Base-by-base conservation (phyloP, 2,329 filamentous ascomycete species). In the Aspergillus spinulosporus region DNA sequence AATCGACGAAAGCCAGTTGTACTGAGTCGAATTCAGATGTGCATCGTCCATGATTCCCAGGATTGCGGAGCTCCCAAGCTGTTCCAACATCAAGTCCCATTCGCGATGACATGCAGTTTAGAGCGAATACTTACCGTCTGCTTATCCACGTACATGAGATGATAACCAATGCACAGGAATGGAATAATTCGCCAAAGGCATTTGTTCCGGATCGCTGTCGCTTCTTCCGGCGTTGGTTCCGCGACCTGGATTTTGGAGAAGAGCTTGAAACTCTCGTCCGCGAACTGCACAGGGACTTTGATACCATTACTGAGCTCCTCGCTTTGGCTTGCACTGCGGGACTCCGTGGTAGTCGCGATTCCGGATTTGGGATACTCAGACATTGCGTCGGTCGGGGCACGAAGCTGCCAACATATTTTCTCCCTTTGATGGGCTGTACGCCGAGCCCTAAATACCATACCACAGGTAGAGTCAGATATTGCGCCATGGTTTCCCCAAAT, bases 241-340 rank as follows among this genome's bases (percentile, higher is more conserved):
- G 71, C 60, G 12, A 74, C 73, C 15, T 74, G 65, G 34, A 75
- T 64, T 39, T 72, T 69, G 2, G 68, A 71, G 44, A 76, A 75
- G 5, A 77, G 67, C 54, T 74, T 77, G 59, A 75, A 76, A 52
- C 74, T 76, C 59, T 76, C 74, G 48, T 77, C 74, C 1, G 74
- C 74, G 50, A 70, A 75, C 15, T 67, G 71, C 43, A 71, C 71
- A 0, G 72, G 66, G 1, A 77, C 62, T 51, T 71, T 75, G 26
- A 58, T 49, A 49, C 49, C 40, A 36, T 31, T 43, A n/a, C 42
- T 43, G 37, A 50, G 6, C 28, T 50, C 48, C 5, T 43, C 48
- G 37, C 48, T 26, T 12, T 8, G 15, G 40, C 39, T 28, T 9
- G 8, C 31, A 26, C 29, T 21, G 8, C 31, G 34, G 9, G 49